Conservation (phyloP, 2,329 filamentous ascomycete species). For the Neonectria neomacrospora region DNA sequence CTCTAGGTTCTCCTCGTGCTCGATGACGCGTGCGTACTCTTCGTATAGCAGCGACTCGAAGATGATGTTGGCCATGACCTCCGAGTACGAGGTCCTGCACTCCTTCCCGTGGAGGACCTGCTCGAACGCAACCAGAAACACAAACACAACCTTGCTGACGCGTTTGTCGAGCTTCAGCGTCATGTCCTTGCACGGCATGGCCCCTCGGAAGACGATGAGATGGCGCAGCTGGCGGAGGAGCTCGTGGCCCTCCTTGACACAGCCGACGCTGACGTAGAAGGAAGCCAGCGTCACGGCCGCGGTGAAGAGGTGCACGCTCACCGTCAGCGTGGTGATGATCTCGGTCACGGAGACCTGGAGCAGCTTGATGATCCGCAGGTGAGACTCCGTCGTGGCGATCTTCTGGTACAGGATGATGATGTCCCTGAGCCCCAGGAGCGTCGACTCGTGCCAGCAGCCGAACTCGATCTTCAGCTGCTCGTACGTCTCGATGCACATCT, state of each 20-base stretch:
- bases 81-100: constrained; percentile 52
- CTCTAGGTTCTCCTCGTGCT: constrained; percentile 35
- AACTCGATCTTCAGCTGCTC: constrained; percentile 55
- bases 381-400: constrained; percentile 52
- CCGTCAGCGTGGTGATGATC: constrained; percentile 50
- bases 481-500: constrained; percentile 54
- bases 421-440: constrained; percentile 56
- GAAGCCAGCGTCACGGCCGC: constrained; percentile 59
- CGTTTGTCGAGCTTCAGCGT: constrained; percentile 52
- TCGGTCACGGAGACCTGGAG: constrained; percentile 55
- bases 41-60: constrained; percentile 40
- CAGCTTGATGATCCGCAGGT: constrained; percentile 50
- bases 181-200: constrained; percentile 51
- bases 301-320: constrained; percentile 59
- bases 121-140: constrained; percentile 60
- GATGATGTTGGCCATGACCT: constrained; percentile 49
- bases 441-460: constrained; percentile 59
- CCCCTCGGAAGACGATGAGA: constrained; percentile 56
- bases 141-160: constrained; percentile 52
- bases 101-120: constrained; percentile 51
- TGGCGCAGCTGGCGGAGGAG: constrained; percentile 61
- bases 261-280: constrained; percentile 56
- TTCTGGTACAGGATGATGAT: constrained; percentile 55
- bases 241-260: constrained; percentile 53
- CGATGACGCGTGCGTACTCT: constrained; percentile 40